phyloP scores from a whole-genome alignment of 2,329 filamentous ascomycete species.

The Phaeomoniella chlamydospora region DNA sequence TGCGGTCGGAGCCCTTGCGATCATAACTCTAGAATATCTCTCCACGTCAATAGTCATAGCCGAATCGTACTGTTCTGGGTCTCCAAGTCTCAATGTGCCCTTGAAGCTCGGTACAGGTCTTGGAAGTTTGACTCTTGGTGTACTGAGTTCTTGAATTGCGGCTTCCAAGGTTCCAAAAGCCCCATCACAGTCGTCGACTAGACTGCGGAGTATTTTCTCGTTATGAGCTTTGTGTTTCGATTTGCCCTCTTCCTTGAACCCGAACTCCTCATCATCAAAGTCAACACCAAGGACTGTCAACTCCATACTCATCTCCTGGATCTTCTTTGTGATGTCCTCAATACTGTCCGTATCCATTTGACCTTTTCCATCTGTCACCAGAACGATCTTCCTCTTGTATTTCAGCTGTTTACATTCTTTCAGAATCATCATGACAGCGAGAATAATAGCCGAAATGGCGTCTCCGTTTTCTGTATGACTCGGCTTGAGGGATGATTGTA shows the following conservation, averaged over 20 bases:
- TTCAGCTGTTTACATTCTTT: conserved; percentile 69
- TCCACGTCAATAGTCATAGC: conserved; percentile 77
- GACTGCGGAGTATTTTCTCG: conserved; percentile 49
- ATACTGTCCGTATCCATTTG: conserved; percentile 58
- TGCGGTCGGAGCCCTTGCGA: conserved; percentile 59
- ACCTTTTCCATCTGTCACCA: conserved; percentile 71
- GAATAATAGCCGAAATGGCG: conserved; percentile 67
- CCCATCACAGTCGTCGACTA: conserved; percentile 57
- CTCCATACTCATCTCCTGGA: conserved; percentile 64
- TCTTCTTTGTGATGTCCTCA: conserved; percentile 54
- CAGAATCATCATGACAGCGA: conserved; percentile 77
- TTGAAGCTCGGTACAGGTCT: conserved; percentile 67
- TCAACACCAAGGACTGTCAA: conserved; percentile 78
- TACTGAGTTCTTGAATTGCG: conserved; percentile 66
- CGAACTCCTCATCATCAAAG: conserved; percentile 82
- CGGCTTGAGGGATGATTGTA: conserved; percentile 50
- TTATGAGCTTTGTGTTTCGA: conserved; percentile 55
- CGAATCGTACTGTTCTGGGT: conserved; percentile 56
- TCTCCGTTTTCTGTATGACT: conserved; percentile 61
- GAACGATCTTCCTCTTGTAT: conserved; percentile 63
- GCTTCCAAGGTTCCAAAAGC: conserved; percentile 73
- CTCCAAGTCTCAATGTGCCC: conserved; percentile 65
- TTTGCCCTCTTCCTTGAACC: conserved; percentile 86
- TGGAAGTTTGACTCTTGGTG: conserved; percentile 61
- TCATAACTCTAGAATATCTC: conserved; percentile 75